Percentiles rank a stretch among this genome's conserved stretches.
These are phyloP conservation scores for Carpinus viminea DNA, from an alignment of 306 rosid species.

Conservation along the genomic window DNA sequence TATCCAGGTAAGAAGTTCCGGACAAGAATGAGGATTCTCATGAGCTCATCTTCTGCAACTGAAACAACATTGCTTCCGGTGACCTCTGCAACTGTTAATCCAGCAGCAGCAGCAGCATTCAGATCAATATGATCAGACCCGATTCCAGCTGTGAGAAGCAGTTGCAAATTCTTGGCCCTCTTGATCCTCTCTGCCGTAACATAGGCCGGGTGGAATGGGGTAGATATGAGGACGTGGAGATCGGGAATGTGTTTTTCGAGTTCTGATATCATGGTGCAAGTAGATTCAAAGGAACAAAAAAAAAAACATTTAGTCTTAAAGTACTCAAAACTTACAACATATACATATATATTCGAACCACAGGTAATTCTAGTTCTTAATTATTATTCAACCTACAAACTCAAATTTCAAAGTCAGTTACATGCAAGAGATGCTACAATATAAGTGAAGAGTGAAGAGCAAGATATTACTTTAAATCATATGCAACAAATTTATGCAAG, in stretches of 20 bases:
- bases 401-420: not conserved
- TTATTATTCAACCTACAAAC: not conserved
- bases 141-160: conserved; percentile 88
- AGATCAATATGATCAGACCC: conserved; percentile 96
- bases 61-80: conserved; percentile 93
- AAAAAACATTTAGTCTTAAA: not conserved
- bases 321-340: not conserved
- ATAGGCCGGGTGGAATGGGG: conserved; percentile 98
- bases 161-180: conserved; percentile 84
- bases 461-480: not conserved
- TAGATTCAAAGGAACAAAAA: not conserved
- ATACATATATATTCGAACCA: not conserved
- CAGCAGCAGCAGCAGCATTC: conserved; percentile 91
- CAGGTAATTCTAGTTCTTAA: not conserved
- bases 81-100: conserved; percentile 93
- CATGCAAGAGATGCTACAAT: not conserved
- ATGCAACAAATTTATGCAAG: not conserved
- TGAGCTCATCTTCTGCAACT: conserved; percentile 93
- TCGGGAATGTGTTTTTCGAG: conserved; percentile 90
- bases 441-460: no score
- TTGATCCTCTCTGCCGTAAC: conserved; percentile 90
- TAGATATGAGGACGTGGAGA: conserved; percentile 82
- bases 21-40: conserved; percentile 86
- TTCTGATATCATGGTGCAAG: conserved; percentile 43
- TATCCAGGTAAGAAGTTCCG: conserved; percentile 88